Conservation (phyloP, 805 yeast genomes). For the Pichia manshurica region DNA sequence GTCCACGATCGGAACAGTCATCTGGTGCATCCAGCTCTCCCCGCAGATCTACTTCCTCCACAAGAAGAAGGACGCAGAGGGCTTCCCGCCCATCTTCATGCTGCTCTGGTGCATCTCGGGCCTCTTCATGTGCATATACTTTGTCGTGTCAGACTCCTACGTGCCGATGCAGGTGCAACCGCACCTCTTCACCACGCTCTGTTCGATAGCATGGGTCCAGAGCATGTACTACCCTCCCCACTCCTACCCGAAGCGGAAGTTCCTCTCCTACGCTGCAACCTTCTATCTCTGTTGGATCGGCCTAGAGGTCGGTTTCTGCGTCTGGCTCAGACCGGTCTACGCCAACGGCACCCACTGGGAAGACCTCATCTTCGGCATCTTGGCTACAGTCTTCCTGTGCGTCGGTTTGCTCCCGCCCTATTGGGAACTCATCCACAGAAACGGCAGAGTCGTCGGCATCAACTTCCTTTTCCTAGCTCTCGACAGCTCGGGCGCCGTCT, state of each 20-base stretch:
- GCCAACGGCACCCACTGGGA: constrained; percentile 58
- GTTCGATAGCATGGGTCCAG: constrained; percentile 64
- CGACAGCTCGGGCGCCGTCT: constrained; percentile 76
- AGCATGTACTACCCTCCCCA: constrained; percentile 68
- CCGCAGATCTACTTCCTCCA: constrained; percentile 71
- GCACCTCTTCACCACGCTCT: constrained; percentile 67
- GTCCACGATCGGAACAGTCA: constrained; percentile 84
- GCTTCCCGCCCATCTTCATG: constrained; percentile 88
- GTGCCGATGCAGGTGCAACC: constrained; percentile 85
- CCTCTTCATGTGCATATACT: constrained; percentile 82
- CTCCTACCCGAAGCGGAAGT: constrained; percentile 29
- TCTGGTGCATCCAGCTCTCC: constrained; percentile 88
- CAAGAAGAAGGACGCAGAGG: constrained; percentile 73
- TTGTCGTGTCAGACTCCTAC: constrained; percentile 62
- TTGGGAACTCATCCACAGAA: constrained; percentile 69
- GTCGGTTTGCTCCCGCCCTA: constrained; percentile 86
- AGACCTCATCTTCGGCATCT: constrained; percentile 65
- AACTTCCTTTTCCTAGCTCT: constrained; percentile 71
- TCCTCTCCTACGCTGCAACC: constrained; percentile 31
- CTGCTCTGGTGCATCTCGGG: constrained; percentile 77
- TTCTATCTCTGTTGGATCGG: constrained; percentile 48
- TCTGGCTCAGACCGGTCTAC: constrained; percentile 60
- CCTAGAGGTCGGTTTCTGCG: constrained; percentile 61
- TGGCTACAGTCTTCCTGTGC: constrained; percentile 72
- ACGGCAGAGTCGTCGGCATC: constrained; percentile 84